These are phyloP conservation scores for Colletotrichum plurivorum DNA, from an alignment of 2,329 filamentous ascomycete species.

Conservation along the genomic window DNA sequence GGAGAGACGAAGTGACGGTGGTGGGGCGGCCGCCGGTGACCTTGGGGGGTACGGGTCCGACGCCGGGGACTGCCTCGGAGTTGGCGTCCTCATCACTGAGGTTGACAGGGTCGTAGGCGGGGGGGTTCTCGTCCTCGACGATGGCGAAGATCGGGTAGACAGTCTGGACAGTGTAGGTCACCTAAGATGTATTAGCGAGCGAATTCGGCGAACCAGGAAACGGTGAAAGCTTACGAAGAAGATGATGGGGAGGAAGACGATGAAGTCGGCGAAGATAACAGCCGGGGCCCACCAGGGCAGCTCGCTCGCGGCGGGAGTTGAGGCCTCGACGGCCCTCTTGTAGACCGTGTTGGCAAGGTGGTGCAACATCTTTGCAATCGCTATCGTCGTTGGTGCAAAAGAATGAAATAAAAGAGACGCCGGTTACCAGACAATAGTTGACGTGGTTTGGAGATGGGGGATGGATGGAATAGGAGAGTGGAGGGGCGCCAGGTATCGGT, in stretches of 20 bases:
- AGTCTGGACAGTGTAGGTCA: constrained; percentile 64
- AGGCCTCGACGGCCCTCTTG: constrained; percentile 53
- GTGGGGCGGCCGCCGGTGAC: constrained; percentile 50
- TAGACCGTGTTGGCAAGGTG: constrained; percentile 39
- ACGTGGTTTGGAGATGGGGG: background rate
- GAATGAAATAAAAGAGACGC: constrained; percentile 1
- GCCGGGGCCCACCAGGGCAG: constrained; percentile 57
- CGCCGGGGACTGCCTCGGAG: constrained; percentile 48
- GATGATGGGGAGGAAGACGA: constrained; percentile 62
- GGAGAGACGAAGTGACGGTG: constrained; percentile 66
- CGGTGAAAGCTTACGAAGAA: constrained; percentile 55
- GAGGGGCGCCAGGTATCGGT: background rate
- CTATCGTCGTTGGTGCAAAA: background rate
- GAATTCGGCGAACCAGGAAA: background rate
- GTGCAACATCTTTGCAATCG: constrained; percentile 22
- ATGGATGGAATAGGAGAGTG: constrained; percentile 1
- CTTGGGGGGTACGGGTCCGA: constrained; percentile 38
- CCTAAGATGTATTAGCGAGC: constrained; percentile 48
- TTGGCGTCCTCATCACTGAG: constrained; percentile 56
- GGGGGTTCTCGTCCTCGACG: constrained; percentile 70
- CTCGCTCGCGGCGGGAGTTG: constrained; percentile 44
- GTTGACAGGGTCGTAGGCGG: constrained; percentile 67
- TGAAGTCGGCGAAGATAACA: constrained; percentile 55
- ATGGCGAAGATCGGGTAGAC: constrained; percentile 70
- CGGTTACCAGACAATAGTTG: background rate